phyloP scores from a whole-genome alignment of 805 yeast species.

The Candida rishiriensis region DNA sequence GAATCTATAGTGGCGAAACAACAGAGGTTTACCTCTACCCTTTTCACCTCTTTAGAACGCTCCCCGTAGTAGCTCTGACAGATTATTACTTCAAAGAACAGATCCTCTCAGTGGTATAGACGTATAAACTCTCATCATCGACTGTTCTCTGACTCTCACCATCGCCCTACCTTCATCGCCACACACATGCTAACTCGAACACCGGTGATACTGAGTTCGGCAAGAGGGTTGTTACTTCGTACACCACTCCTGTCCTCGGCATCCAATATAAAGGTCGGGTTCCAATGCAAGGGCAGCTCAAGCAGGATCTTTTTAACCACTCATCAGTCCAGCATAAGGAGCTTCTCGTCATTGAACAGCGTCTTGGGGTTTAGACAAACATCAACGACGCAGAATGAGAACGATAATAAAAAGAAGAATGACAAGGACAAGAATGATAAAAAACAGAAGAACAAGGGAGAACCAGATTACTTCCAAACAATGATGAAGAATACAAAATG shows the following conservation, averaged over 20 bases:
- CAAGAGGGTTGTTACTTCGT: neutral
- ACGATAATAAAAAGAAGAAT: slow-evolving; percentile 1
- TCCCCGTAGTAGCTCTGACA: too few species aligned
- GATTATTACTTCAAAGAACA: too few species aligned
- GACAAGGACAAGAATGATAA: slow-evolving; percentile 8
- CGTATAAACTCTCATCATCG: too few species aligned
- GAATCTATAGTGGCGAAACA: too few species aligned
- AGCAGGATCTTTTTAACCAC: neutral
- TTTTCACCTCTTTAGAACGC: too few species aligned
- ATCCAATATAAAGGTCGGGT: too few species aligned
- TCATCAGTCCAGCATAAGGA: neutral
- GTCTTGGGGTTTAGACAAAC: slow-evolving; percentile 12
- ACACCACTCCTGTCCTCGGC: neutral
- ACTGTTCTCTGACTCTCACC: too few species aligned
- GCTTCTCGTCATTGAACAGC: slow-evolving; percentile 15
- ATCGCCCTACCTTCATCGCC: too few species aligned
- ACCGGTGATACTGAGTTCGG: neutral
- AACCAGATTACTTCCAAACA: slow-evolving; percentile 8
- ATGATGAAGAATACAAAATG: slow-evolving; percentile 13
- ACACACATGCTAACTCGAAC: neutral
- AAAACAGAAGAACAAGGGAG: slow-evolving; percentile 7
- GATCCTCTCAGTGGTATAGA: too few species aligned
- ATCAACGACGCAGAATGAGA: slow-evolving; percentile 3
- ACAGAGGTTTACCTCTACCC: too few species aligned
- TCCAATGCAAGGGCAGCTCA: neutral